Base-by-base conservation (phyloP, 495 filamentous ascomycete genomes). In the Letharia lupina region DNA sequence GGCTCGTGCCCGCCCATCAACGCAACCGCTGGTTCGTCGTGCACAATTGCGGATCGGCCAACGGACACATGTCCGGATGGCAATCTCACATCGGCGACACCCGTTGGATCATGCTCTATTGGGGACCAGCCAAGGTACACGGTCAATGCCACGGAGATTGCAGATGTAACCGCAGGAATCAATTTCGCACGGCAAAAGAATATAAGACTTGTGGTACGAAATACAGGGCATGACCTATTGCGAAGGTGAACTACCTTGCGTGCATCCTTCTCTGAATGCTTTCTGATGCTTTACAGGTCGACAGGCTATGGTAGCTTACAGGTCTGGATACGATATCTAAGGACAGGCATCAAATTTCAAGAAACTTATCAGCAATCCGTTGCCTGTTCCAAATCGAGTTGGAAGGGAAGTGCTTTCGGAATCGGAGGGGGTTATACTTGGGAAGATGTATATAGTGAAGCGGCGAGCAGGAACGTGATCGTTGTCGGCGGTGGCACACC, bases 171-270 rank as follows among this genome's bases (percentile, higher is more conserved):
- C 11, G 68, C 68, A n/a, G 67, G 73, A 1, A 60, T 86, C 48
- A 73, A 77, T 39, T 87, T 82, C 61, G 82, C 83, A 0, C 73
- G 75, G 0, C 60, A 79, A 44, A 77, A 84, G 64, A 85, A 84
- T 67, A 78, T 90, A 56, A 81, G 86, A 33, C 69, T 89, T 15
- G 76, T 89, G 35, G 76, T 90, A 47, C 85, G 84, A n/a, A 88
- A 88, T 70, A 89, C 86, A 0, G 87, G 87, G 13, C 82, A 84
- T 63, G 83, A 83, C 64, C 78, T 69, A 47, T 45, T 65, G 9
- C 54, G 67, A 44, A 75, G 76, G 65, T 69, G 42, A 64, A 13
- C 28, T 41, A 7, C 40, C 61, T 48, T 47, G 31, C 57, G 23
- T 31, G 42, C 23, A 45, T 35, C 31, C 9, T 41, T 23, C 0